Evolutionary conservation across 805 yeast genomes (phyloP).

Genomic region (Citeromyces nyonsensis): DNA sequence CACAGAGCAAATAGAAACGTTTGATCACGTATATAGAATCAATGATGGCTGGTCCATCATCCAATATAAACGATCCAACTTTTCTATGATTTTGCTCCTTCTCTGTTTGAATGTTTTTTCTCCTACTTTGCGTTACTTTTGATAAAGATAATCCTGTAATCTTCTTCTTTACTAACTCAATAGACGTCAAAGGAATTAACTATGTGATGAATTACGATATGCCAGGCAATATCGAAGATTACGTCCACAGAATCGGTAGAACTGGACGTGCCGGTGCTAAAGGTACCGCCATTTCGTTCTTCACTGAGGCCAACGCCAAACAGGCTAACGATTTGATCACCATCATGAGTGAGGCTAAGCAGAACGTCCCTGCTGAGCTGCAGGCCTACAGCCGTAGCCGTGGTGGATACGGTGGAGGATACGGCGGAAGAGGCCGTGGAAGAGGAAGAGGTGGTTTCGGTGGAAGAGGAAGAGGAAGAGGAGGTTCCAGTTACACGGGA

Average conservation of each 20-base stretch:
- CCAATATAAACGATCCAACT: not conserved
- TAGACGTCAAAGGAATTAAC: slow-evolving; percentile 95
- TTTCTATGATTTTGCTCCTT: too few species aligned
- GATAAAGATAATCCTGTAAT: too few species aligned
- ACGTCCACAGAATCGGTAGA: slow-evolving; percentile 97
- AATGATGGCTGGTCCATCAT: too few species aligned
- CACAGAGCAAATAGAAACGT: too few species aligned
- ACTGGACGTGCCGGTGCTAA: slow-evolving; percentile 97
- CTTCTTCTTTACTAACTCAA: slow-evolving; percentile 2
- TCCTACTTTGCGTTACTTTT: too few species aligned
- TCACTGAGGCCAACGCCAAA: slow-evolving; percentile 76
- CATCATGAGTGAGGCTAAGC: slow-evolving; percentile 92
- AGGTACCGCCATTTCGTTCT: slow-evolving; percentile 92
- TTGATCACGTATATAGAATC: too few species aligned
- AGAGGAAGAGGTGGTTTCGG: slow-evolving; percentile 33
- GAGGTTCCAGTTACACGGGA: slow-evolving; percentile 20
- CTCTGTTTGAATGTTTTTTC: too few species aligned
- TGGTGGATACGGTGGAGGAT: slow-evolving; percentile 37
- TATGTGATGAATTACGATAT: slow-evolving; percentile 89
- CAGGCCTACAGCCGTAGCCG: slow-evolving; percentile 65
- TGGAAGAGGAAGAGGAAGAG: slow-evolving; percentile 23
- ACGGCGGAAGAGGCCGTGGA: slow-evolving; percentile 41
- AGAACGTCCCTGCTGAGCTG: slow-evolving; percentile 70
- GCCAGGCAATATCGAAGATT: slow-evolving; percentile 97
- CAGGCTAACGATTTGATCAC: slow-evolving; percentile 83